phyloP scores from a whole-genome alignment of 257 asterid species.

The Solanum etuberosum region DNA sequence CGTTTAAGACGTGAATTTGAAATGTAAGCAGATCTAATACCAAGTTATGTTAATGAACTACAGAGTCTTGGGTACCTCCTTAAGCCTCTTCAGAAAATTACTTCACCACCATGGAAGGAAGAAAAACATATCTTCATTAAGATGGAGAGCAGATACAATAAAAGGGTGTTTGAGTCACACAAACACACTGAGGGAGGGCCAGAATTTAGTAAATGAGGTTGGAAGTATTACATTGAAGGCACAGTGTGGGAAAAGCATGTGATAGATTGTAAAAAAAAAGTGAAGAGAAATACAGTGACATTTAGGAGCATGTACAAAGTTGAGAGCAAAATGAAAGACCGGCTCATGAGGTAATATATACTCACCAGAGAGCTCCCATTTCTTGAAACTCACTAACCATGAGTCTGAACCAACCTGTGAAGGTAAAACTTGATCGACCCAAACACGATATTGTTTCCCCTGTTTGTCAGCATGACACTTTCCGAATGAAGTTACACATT shows the following conservation, averaged over 20 bases:
- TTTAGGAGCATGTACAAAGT: background rate
- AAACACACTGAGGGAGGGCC: background rate
- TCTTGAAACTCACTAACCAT: conserved; percentile 86
- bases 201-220: background rate
- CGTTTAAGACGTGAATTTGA: background rate
- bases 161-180: background rate
- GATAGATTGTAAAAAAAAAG: background rate
- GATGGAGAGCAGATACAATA: background rate
- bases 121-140: background rate
- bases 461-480: conserved; percentile 56
- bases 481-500: conserved; percentile 34
- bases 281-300: background rate
- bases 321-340: background rate
- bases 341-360: background rate
- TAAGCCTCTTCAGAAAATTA: background rate
- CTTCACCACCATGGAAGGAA: background rate
- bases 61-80: background rate
- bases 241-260: background rate
- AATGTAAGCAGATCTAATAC: background rate
- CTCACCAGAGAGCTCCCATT: conserved; percentile 83
- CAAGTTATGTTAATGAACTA: background rate
- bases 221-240: background rate
- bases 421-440: conserved; percentile 90
- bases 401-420: conserved; percentile 52
- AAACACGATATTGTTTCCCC: conserved; percentile 56